Evolutionary conservation across 2,329 filamentous ascomycete species (phyloP), one percentile per base, ranked within the genome.

Genomic region (Macroventuria anomochaeta): DNA sequence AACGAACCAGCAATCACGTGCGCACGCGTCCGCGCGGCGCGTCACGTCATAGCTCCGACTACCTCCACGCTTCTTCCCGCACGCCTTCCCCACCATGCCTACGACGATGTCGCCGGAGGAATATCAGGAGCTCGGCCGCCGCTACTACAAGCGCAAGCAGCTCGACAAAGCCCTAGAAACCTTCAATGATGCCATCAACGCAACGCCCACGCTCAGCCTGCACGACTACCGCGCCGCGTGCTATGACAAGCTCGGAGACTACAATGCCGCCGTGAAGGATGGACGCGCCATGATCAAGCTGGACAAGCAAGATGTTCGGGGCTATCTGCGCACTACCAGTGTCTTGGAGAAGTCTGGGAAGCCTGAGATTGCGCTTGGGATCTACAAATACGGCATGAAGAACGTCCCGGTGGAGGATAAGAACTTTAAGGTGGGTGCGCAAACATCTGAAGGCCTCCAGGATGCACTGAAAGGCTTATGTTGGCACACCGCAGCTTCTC

Each of bases 351-450:
- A 77, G 53, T 79, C 81, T 71, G 75, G 77, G 10, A 84, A 82
- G 63, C 67, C 73, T 2, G 76, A 79, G n/a, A 79, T 78, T 20
- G 85, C 85, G 5, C 62, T 83, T 11, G 77, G 80, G 10, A 79
- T 86, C 20, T 87, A 86, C 69, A 76, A 79, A 21, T 81, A 83
- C 64, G 85, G 82, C n/a, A 71, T 87, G 58, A 82, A 80, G 55
- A 77, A 74, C 38, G 74, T 86, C 17, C 72, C 77, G 8, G 64
- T 72, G n/a, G 67, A 74, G 2, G 61, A 70, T 28, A 63, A 66
- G 47, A 65, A 70, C 43, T 71, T 69, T 59, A 67, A 66, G 59
- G 70, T 71, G 50, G 25, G 58, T 44, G 8, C 2, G 5, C 12
- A 1, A 7, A 2, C n/a, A 18, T 15, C 31, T 8, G 8, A 12